Evolutionary conservation across 2,329 filamentous ascomycete genomes (phyloP).

Genomic region (Colletotrichum trifolii): DNA sequence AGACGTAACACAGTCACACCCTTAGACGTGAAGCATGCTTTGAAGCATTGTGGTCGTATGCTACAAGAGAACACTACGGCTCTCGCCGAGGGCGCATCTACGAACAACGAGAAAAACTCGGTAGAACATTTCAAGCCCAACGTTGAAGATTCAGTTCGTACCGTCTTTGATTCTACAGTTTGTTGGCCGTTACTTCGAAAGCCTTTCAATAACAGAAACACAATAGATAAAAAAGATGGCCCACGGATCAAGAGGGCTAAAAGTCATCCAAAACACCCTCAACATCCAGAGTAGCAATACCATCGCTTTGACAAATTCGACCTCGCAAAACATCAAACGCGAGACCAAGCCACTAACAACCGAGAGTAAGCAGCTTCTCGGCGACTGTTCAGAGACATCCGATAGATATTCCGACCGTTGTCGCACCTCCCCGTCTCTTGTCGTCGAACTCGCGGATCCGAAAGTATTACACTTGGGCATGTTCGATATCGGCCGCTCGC

Average conservation of each 20-base stretch:
- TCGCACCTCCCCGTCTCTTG: slow-evolving; percentile 61
- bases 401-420: slow-evolving; percentile 64
- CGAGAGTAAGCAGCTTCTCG: slow-evolving; percentile 60
- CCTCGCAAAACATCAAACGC: slow-evolving; percentile 72
- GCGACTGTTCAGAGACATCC: slow-evolving; percentile 50
- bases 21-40: too few species aligned
- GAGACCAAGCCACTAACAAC: slow-evolving; percentile 63
- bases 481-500: slow-evolving; percentile 90
- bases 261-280: slow-evolving; percentile 86
- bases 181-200: slow-evolving; percentile 52
- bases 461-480: slow-evolving; percentile 88
- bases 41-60: too few species aligned
- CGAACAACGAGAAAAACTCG: slow-evolving; percentile 87
- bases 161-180: slow-evolving; percentile 33
- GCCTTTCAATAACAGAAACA: slow-evolving; percentile 41
- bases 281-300: slow-evolving; percentile 80
- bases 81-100: slow-evolving; percentile 90
- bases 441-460: slow-evolving; percentile 66
- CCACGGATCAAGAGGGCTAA: slow-evolving; percentile 74
- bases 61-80: too few species aligned
- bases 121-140: slow-evolving; percentile 65
- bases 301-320: slow-evolving; percentile 73
- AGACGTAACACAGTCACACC: too few species aligned
- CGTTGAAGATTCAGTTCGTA: slow-evolving; percentile 81
- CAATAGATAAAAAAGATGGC: slow-evolving; percentile 57